These are phyloP conservation scores for Lyophyllum atratum DNA, from an alignment of 768 basidiomycete genomes.

Conservation along the genomic window DNA sequence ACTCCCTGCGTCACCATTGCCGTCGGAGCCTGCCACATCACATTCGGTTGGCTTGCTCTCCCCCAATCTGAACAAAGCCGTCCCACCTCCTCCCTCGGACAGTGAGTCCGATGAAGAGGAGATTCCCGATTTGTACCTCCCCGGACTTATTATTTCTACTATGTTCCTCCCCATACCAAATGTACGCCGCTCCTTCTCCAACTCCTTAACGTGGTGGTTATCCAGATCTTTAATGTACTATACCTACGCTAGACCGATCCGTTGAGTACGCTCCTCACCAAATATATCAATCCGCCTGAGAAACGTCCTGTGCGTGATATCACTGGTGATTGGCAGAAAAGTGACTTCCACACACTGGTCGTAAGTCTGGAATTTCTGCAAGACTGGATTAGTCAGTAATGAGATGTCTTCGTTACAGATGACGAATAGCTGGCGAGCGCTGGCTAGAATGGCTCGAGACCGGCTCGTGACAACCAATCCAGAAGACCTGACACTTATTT, in stretches of 20 bases:
- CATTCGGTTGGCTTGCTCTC: slow-evolving; percentile 28
- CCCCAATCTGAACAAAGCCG: slow-evolving; percentile 55
- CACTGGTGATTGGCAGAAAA: slow-evolving; percentile 70
- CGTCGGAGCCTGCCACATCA: slow-evolving; percentile 19
- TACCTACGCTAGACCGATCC: slow-evolving; percentile 75
- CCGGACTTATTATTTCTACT: slow-evolving; percentile 67
- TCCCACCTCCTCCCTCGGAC: slow-evolving; percentile 47
- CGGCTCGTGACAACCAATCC: slow-evolving; percentile 71
- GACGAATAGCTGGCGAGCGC: slow-evolving; percentile 85
- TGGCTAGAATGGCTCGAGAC: slow-evolving; percentile 85
- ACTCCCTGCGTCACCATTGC: slow-evolving; percentile 28
- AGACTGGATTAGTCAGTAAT: slow-evolving; percentile 20
- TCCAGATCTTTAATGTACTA: slow-evolving; percentile 48
- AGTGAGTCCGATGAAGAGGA: slow-evolving; percentile 53
- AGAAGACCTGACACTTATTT: slow-evolving; percentile 61
- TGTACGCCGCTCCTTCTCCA: slow-evolving; percentile 62
- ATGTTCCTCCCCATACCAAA: slow-evolving; percentile 91
- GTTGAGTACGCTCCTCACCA: slow-evolving; percentile 76
- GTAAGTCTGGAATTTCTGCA: slow-evolving; percentile 47
- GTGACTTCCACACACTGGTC: slow-evolving; percentile 78
- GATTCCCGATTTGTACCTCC: slow-evolving; percentile 61
- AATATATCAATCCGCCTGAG: slow-evolving; percentile 81
- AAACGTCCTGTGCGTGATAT: slow-evolving; percentile 73
- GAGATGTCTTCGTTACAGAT: slow-evolving; percentile 48
- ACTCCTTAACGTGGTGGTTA: slow-evolving; percentile 65